Base-by-base conservation (phyloP, 2,329 filamentous ascomycete species). In the Aspergillus sp. region DNA sequence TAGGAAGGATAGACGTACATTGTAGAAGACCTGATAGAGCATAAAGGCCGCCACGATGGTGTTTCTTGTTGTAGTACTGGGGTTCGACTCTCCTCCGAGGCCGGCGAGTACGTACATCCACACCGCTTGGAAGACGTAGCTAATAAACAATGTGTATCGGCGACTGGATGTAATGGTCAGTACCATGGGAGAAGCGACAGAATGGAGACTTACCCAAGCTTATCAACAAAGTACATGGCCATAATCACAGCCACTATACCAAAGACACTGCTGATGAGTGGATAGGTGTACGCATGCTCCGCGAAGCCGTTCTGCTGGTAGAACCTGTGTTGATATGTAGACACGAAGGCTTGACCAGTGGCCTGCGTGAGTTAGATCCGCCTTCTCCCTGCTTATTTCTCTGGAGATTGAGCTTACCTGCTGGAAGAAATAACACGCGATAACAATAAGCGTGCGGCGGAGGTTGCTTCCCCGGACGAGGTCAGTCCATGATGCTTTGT, bases 331-430 rank as follows among this genome's bases (percentile, higher is more conserved):
- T 31, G 25, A 17, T 47, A 55, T 7, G 38, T 46, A 7, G 38
- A 46, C 13, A 31, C 25, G 17, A 55, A 55, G 3, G 53, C 53
- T 55, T 55, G 53, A 0, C 53, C 53, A 11, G 53, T 55, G 11
- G 25, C 25, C 53, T 55, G 15, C 6, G 22, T 7, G 1, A 7
- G 25, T 47, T 31, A 55, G 23, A 7, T 13, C 17, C 3, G 47
- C 23, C 46, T 4, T 6, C 6, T 7, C 6, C 9, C 4, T 5
- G 28, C 9, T n/a, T 4, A 28, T 4, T 9, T 17, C 4, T 17
- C 5, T n/a, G 4, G 13, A 7, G 3, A 17, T 11, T 17, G 6
- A 9, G n/a, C 51, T 17, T n/a, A 54, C 51, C 51, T 54, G 51
- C 25, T 54, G 51, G 9, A 54, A 54, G 2, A 54, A 54, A 22